Evolutionary conservation across 805 yeast genomes (phyloP).

Genomic region (Schizosaccharomyces japonicus): DNA sequence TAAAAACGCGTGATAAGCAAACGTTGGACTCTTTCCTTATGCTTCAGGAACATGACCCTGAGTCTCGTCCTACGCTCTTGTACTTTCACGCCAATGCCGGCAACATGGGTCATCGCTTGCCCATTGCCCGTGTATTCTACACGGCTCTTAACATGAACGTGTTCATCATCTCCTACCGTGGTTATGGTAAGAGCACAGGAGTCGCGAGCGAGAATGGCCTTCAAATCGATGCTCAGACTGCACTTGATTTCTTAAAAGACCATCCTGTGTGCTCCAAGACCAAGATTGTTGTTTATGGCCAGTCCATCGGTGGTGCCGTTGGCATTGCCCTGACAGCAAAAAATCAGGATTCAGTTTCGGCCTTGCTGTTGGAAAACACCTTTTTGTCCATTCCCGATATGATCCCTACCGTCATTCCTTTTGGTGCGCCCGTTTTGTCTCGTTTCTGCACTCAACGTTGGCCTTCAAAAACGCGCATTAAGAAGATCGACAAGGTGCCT

Average conservation of each 20-base stretch:
- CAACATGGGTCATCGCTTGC: slow-evolving; percentile 74
- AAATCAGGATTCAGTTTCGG: slow-evolving; percentile 29
- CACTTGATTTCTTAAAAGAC: slow-evolving; percentile 30
- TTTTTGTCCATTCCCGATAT: slow-evolving; percentile 52
- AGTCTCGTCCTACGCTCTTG: slow-evolving; percentile 30
- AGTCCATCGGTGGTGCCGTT: slow-evolving; percentile 89
- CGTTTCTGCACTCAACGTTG: slow-evolving; percentile 54
- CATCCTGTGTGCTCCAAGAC: slow-evolving; percentile 31
- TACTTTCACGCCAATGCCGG: slow-evolving; percentile 86
- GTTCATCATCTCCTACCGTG: slow-evolving; percentile 4
- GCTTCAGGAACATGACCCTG: slow-evolving; percentile 7
- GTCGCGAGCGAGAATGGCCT: slow-evolving; percentile 52
- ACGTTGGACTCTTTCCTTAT: slow-evolving; percentile 40
- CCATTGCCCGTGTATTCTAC: slow-evolving; percentile 50
- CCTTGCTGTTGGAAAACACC: slow-evolving; percentile 64
- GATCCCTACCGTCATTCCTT: slow-evolving; percentile 17
- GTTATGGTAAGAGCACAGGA: slow-evolving; percentile 48
- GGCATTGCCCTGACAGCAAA: slow-evolving; percentile 53
- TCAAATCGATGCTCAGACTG: slow-evolving; percentile 58
- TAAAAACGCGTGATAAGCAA: slow-evolving; percentile 50
- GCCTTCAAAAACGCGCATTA: slow-evolving; percentile 47
- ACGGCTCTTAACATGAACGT: slow-evolving; percentile 11
- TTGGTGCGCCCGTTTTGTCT: slow-evolving; percentile 17
- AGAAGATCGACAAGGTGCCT: slow-evolving; percentile 32
- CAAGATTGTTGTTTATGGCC: slow-evolving; percentile 49